phyloP scores from a whole-genome alignment of 805 yeast genomes.

The Ogataea corticis region DNA sequence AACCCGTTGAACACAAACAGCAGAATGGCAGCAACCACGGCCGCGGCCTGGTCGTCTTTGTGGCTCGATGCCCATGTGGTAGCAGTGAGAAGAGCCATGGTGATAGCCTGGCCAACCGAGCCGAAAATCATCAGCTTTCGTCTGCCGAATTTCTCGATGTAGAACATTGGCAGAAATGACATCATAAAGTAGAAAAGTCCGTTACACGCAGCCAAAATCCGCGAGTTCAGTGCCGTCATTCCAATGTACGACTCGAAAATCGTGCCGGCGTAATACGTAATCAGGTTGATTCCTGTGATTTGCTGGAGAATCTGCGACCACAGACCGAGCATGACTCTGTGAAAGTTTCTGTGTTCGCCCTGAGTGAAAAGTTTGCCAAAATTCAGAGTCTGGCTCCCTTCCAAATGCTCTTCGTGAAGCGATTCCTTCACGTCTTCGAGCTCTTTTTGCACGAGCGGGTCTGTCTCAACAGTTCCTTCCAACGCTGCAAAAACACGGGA shows the following conservation, averaged over 20 bases:
- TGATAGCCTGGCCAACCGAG: slow-evolving; percentile 40
- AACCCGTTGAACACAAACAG: slow-evolving; percentile 48
- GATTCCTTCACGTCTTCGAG: slow-evolving; percentile 23
- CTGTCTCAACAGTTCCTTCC: slow-evolving; percentile 31
- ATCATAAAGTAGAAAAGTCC: slow-evolving; percentile 26
- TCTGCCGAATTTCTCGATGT: slow-evolving; percentile 48
- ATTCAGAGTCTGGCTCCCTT: slow-evolving; percentile 28
- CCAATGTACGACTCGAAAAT: slow-evolving; percentile 50
- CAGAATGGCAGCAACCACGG: slow-evolving; percentile 49
- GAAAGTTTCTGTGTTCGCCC: slow-evolving; percentile 48
- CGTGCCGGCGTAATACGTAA: slow-evolving; percentile 59
- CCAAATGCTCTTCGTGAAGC: slow-evolving; percentile 20
- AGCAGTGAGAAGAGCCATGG: slow-evolving; percentile 47
- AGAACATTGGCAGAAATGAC: slow-evolving; percentile 44
- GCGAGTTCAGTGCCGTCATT: slow-evolving; percentile 41
- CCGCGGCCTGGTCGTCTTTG: slow-evolving; percentile 32
- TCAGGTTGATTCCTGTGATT: slow-evolving; percentile 56
- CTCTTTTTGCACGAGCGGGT: slow-evolving; percentile 15
- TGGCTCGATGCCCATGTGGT: slow-evolving; percentile 33
- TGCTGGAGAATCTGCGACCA: slow-evolving; percentile 50
- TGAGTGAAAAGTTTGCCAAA: slow-evolving; percentile 36
- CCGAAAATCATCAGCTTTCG: slow-evolving; percentile 36
- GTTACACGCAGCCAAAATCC: slow-evolving; percentile 34
- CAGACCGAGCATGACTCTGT: slow-evolving; percentile 45
- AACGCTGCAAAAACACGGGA: slow-evolving; percentile 42